phyloP scores from a whole-genome alignment of 345 rosid species.

The Camelina neglecta region DNA sequence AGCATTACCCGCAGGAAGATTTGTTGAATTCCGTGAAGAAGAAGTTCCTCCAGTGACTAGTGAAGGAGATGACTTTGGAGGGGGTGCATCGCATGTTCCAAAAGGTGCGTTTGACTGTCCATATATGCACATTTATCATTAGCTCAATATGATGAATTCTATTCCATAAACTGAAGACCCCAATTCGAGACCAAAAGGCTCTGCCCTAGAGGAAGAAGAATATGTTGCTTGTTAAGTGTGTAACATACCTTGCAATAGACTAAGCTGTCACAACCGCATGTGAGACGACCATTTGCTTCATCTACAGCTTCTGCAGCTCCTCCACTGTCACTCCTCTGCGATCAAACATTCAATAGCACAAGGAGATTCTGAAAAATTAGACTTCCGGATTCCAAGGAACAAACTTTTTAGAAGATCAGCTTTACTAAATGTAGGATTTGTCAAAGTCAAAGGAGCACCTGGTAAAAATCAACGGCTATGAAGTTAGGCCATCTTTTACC shows the following conservation, averaged over 20 bases:
- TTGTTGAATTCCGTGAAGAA: not conserved
- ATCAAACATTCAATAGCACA: conserved; percentile 22
- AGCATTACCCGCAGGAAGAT: conserved; percentile 42
- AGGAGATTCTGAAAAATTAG: not conserved
- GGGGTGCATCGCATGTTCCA: conserved; percentile 82
- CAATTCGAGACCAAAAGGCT: not conserved
- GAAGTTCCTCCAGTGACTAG: conserved; percentile 55
- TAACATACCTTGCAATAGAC: conserved; percentile 75
- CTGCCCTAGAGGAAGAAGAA: not conserved
- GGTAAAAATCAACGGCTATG: conserved; percentile 90
- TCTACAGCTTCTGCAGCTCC: conserved; percentile 89
- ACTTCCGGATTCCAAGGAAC: not conserved
- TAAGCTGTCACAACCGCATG: conserved; percentile 87
- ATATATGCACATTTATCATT: conserved; percentile 7
- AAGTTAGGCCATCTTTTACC: conserved; percentile 97
- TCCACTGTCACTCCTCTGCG: conserved; percentile 87
- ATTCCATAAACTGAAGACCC: not conserved
- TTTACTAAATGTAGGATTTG: not conserved
- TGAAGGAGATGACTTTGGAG: conserved; percentile 73
- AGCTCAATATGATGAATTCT: not conserved
- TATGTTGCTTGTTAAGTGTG: not conserved
- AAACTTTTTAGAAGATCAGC: not conserved
- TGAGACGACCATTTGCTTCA: conserved; percentile 84
- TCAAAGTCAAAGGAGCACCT: conserved; percentile 50
- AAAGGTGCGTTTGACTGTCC: conserved; percentile 69